Evolutionary conservation across 2,329 filamentous ascomycete species (phyloP).

Genomic region (Calonectria pseudoturangicola): DNA sequence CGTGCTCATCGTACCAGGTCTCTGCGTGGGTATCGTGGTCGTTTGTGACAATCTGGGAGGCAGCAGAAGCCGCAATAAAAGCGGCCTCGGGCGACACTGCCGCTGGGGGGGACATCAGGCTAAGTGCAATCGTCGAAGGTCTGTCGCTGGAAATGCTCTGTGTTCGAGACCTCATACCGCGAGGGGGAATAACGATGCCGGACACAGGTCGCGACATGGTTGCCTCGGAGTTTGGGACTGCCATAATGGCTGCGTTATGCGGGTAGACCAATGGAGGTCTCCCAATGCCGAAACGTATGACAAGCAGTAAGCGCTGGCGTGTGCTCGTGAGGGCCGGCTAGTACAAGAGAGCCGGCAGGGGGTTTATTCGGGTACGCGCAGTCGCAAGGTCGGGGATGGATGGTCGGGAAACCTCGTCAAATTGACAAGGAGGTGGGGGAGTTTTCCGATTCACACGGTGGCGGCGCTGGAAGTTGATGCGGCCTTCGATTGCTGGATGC

Average conservation of each 20-base stretch:
- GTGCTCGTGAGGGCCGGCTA: constrained; percentile 43
- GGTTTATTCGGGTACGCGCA: constrained; percentile 40
- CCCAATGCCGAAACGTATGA: constrained; percentile 42
- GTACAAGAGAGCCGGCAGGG: constrained; percentile 47
- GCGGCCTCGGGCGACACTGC: constrained; percentile 84
- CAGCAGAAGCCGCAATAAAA: constrained; percentile 91
- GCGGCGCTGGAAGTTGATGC: constrained; percentile 42
- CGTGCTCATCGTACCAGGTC: constrained; percentile 81
- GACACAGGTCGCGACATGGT: constrained; percentile 59
- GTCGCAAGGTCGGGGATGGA: constrained; percentile 46
- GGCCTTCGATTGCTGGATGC: constrained; percentile 47
- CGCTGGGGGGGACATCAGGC: constrained; percentile 79
- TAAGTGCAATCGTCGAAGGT: constrained; percentile 75
- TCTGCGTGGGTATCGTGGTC: constrained; percentile 86
- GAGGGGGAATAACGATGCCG: constrained; percentile 57
- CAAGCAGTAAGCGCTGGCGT: constrained; percentile 44
- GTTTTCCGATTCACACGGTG: constrained; percentile 43
- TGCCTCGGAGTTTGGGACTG: constrained; percentile 52
- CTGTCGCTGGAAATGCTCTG: constrained; percentile 83
- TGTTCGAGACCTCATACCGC: constrained; percentile 67
- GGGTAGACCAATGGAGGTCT: constrained; percentile 50
- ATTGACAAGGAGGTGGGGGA: constrained; percentile 40
- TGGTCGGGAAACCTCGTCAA: constrained; percentile 38
- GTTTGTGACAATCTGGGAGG: constrained; percentile 93
- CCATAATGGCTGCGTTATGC: constrained; percentile 54